Percentiles rank a stretch among this genome's conserved stretches.
These are phyloP conservation scores for Coemansia pectinata DNA, from an alignment of 192 early-diverging fungal species.

Conservation along the genomic window DNA sequence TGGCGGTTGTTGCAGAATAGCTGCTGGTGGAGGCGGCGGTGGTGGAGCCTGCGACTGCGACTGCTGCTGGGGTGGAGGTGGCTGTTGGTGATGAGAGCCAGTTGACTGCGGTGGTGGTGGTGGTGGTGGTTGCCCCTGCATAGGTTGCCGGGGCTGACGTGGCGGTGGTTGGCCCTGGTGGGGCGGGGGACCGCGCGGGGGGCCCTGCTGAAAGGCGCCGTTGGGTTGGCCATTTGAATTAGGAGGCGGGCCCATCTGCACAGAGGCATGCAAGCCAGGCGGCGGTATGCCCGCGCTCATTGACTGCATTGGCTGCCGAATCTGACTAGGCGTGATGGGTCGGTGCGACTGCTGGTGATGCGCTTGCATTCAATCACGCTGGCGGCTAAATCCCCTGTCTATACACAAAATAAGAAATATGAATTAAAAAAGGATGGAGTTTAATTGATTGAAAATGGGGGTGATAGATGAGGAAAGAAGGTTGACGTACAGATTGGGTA, in stretches of 20 bases:
- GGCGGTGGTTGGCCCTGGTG: conserved; percentile 27
- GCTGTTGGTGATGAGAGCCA: conserved; percentile 24
- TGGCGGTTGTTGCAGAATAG: conserved; percentile 19
- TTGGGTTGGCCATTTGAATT: conserved; percentile 26
- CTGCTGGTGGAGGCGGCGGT: conserved; percentile 15
- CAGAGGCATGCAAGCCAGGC: conserved; percentile 32
- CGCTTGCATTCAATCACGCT: conserved; percentile 33
- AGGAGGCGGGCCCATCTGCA: conserved; percentile 28
- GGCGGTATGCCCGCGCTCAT: conserved; percentile 44
- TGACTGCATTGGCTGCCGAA: conserved; percentile 30
- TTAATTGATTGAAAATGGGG: background rate
- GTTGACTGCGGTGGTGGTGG: conserved; percentile 1
- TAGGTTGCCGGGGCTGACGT: conserved; percentile 30
- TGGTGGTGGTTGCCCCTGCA: conserved; percentile 2
- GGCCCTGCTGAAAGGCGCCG: conserved; percentile 33
- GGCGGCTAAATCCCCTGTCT: background rate
- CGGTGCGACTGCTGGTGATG: conserved; percentile 47
- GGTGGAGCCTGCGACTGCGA: conserved; percentile 12
- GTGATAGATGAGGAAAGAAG: background rate
- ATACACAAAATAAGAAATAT: background rate
- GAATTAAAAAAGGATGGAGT: background rate
- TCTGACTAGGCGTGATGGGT: conserved; percentile 36
- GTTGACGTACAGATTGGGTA: background rate
- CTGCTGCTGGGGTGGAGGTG: conserved; percentile 6
- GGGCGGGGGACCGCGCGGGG: conserved; percentile 4